These are phyloP conservation scores for Puccinia triticina DNA, from an alignment of 1,284 basidiomycete species.

Conservation along the genomic window DNA sequence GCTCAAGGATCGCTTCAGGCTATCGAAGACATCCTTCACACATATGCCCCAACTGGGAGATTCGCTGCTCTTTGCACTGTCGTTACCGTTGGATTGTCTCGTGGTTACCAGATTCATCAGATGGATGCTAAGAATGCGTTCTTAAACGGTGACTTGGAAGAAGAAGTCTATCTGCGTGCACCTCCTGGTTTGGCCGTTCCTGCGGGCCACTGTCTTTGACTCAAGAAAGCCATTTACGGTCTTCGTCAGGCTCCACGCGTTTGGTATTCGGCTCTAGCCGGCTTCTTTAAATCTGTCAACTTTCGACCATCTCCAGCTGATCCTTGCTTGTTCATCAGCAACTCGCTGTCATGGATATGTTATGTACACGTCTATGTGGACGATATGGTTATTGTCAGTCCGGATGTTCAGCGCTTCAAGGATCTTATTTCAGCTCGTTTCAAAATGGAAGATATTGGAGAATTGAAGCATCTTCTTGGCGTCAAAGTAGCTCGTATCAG, in stretches of 20 bases:
- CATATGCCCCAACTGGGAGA: not conserved
- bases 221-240: constrained; percentile 9
- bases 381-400: not conserved
- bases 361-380: not conserved
- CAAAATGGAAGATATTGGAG: constrained; percentile 15
- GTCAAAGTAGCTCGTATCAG: not conserved
- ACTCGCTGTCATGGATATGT: not conserved
- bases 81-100: not conserved
- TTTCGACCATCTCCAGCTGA: not conserved
- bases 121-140: not conserved
- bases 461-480: not conserved
- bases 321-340: not conserved
- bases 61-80: not conserved
- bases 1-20: not conserved
- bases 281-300: not conserved
- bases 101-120: not conserved
- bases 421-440: not conserved
- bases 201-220: not conserved
- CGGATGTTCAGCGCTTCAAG: constrained; percentile 3
- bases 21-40: not conserved
- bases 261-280: not conserved
- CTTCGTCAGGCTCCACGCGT: not conserved
- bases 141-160: not conserved
- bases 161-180: not conserved
- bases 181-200: not conserved